Evolutionary conservation across 768 basidiomycete genomes (phyloP).

Genomic region (Amyloporia xantha): DNA sequence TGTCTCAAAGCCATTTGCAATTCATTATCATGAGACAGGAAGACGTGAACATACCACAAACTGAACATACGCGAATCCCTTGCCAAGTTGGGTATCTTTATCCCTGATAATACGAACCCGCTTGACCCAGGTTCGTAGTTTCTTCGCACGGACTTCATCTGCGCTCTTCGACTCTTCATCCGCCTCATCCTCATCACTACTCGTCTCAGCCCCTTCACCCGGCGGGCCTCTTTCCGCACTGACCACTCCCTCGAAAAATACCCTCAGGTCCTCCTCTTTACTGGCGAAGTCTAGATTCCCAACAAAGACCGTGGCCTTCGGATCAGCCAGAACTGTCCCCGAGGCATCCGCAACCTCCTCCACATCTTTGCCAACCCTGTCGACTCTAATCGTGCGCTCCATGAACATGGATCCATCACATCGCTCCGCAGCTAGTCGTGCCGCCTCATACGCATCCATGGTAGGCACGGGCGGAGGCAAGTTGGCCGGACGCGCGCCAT

Average conservation of each 20-base stretch:
- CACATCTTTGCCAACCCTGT: constrained; percentile 42
- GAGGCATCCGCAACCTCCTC: constrained; percentile 17
- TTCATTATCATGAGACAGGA: too few relatives aligned
- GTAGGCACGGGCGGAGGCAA: constrained; percentile 42
- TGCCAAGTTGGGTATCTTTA: constrained; percentile 87
- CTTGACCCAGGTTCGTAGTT: constrained; percentile 57
- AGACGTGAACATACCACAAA: constrained; percentile 53
- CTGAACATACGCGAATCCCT: constrained; percentile 92
- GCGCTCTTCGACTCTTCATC: constrained; percentile 15
- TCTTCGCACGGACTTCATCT: constrained; percentile 14
- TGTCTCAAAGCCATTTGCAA: not conserved
- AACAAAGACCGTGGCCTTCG: constrained; percentile 81
- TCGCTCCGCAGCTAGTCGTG: constrained; percentile 45
- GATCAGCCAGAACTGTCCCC: constrained; percentile 43
- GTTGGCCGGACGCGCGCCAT: constrained; percentile 34
- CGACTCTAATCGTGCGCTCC: constrained; percentile 75
- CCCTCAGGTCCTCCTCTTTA: constrained; percentile 83
- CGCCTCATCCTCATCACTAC: constrained; percentile 22
- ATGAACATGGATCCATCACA: constrained; percentile 71
- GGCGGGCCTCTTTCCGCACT: constrained; percentile 63
- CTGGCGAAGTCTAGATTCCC: constrained; percentile 91
- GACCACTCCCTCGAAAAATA: constrained; percentile 79
- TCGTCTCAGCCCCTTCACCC: constrained; percentile 21
- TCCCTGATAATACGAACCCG: constrained; percentile 87
- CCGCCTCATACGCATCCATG: constrained; percentile 70